Percentiles rank a stretch among this genome's conserved stretches.
Conservation (phyloP, 768 basidiomycete genomes). For the Suillus subalutaceus region DNA sequence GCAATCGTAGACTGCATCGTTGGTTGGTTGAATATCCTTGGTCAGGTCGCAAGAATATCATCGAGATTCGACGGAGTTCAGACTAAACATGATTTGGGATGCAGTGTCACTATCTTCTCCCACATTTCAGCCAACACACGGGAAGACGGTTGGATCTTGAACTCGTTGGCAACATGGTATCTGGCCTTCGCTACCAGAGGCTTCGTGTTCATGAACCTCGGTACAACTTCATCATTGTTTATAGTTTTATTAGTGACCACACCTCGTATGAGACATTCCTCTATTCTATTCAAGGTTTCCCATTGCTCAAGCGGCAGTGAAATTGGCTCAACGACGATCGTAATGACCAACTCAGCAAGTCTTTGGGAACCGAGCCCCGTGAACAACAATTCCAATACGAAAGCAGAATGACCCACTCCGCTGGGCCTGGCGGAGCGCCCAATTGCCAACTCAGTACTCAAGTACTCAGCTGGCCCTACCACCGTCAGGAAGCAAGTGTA, state of each 20-base stretch:
- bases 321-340: no score
- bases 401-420: background rate
- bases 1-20: constrained; percentile 77
- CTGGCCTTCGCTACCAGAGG: constrained; percentile 73
- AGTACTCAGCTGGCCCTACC: no score
- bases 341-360: background rate
- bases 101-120: constrained; percentile 45
- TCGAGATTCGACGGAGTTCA: constrained; percentile 90
- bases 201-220: constrained; percentile 89
- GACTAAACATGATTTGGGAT: constrained; percentile 80
- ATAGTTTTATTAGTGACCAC: constrained; percentile 72
- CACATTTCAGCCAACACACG: constrained; percentile 33
- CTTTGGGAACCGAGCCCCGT: no score
- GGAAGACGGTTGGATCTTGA: constrained; percentile 76
- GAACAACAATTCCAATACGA: background rate
- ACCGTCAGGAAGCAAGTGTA: no score
- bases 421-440: no score
- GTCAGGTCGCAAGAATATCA: constrained; percentile 83
- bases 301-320: no score
- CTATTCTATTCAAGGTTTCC: no score
- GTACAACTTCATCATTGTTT: constrained; percentile 82
- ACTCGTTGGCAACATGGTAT: constrained; percentile 73
- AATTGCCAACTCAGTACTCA: no score
- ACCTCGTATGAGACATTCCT: constrained; percentile 28
- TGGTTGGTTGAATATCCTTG: constrained; percentile 83